These are phyloP conservation scores for Solanum ossicruentum DNA, from an alignment of 257 asterid species.

Conservation along the genomic window DNA sequence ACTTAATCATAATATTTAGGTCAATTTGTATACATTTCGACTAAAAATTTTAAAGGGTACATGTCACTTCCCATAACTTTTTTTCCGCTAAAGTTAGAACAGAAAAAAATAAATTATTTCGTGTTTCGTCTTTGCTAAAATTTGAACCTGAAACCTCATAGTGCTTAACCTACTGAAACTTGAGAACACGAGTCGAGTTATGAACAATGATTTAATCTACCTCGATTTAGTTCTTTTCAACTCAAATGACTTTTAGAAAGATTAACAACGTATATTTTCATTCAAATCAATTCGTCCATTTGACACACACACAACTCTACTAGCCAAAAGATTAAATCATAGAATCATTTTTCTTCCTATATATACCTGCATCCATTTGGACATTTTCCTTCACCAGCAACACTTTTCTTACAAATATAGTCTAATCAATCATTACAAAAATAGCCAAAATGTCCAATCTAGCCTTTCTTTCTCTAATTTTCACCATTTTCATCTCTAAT, in stretches of 20 bases:
- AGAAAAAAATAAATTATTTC: accelerated
- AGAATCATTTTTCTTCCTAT: not conserved
- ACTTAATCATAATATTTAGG: no score
- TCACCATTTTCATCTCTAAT: not conserved
- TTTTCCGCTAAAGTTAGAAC: accelerated
- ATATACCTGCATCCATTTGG: not conserved
- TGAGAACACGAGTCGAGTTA: no score
- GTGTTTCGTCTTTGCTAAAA: no score
- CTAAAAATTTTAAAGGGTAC: not conserved
- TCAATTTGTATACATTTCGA: not conserved
- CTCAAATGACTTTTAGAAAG: not conserved
- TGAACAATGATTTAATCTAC: not conserved
- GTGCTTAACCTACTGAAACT: not conserved
- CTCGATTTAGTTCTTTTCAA: not conserved
- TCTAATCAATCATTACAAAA: not conserved
- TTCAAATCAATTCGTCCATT: not conserved
- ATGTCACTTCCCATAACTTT: not conserved
- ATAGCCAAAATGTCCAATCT: not conserved
- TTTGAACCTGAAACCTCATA: not conserved
- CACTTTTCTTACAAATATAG: not conserved
- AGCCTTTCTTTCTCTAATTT: not conserved
- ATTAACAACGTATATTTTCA: not conserved
- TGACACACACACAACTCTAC: not conserved
- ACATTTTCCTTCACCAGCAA: not conserved
- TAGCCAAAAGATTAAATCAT: not conserved